Conservation (phyloP, 2,329 filamentous ascomycete species). For the Dothiorella sarmentorum region DNA sequence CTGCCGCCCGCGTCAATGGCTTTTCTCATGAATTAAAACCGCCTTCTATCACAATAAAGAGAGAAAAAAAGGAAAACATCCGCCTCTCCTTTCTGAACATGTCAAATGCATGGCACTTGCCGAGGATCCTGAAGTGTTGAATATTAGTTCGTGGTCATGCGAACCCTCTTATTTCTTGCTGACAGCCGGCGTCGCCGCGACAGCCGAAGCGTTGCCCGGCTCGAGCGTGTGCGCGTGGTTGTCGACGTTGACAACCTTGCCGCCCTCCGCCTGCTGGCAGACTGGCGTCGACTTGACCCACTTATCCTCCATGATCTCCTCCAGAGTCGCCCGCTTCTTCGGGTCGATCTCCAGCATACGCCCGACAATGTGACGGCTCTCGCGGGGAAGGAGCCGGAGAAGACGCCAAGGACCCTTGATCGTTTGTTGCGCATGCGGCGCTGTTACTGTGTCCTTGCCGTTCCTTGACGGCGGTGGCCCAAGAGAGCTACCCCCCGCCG, state of each 20-base stretch:
- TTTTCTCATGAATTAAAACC: slow-evolving; percentile 19
- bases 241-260: slow-evolving; percentile 66
- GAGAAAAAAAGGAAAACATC: not conserved
- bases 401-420: slow-evolving; percentile 93
- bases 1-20: not conserved
- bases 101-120: not conserved
- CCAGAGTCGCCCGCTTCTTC: slow-evolving; percentile 75
- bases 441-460: slow-evolving; percentile 31
- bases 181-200: slow-evolving; percentile 25
- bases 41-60: slow-evolving; percentile 14
- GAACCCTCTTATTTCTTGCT: slow-evolving; percentile 23
- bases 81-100: not conserved
- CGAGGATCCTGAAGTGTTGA: not conserved
- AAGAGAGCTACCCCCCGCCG: not conserved
- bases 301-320: slow-evolving; percentile 80
- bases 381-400: slow-evolving; percentile 78
- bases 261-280: slow-evolving; percentile 74
- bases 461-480: slow-evolving; percentile 10
- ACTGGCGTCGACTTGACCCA: slow-evolving; percentile 87
- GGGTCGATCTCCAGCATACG: slow-evolving; percentile 91
- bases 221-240: slow-evolving; percentile 85
- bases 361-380: slow-evolving; percentile 84
- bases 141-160: not conserved
- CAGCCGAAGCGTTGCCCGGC: slow-evolving; percentile 50
- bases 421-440: slow-evolving; percentile 59